Conservation (phyloP, 2,329 filamentous ascomycete genomes). For the Microcera coccophila region DNA sequence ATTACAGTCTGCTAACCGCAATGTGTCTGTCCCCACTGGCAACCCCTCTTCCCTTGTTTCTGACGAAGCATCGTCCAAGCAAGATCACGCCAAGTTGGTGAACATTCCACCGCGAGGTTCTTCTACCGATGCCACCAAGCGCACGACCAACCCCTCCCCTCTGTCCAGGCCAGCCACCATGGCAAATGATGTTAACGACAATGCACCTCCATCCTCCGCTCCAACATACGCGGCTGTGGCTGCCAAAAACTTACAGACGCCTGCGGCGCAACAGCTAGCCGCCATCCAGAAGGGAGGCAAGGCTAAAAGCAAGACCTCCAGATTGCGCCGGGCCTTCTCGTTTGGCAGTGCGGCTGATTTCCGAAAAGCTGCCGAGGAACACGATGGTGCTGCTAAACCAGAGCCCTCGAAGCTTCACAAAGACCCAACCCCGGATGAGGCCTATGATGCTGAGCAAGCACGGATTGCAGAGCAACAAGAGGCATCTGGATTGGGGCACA, state of each 20-base stretch:
- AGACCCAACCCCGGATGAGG: conserved; percentile 57
- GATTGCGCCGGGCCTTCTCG: conserved; percentile 86
- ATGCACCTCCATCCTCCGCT: conserved; percentile 37
- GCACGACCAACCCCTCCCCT: conserved; percentile 64
- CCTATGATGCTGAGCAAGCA: conserved; percentile 81
- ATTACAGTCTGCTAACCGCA: conserved; percentile 58
- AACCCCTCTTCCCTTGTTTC: conserved; percentile 49
- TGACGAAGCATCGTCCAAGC: conserved; percentile 46
- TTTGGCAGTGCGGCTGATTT: conserved; percentile 95
- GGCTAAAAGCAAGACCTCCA: conserved; percentile 78
- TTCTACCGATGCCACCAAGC: conserved; percentile 63
- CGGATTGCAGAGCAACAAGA: conserved; percentile 92
- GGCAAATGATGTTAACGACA: conserved; percentile 49
- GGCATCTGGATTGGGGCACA: conserved; percentile 83
- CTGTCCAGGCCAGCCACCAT: conserved; percentile 68
- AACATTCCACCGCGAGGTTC: conserved; percentile 60
- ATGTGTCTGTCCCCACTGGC: conserved; percentile 48
- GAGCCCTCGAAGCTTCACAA: conserved; percentile 59
- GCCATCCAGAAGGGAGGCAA: conserved; percentile 80
- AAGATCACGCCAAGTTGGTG: conserved; percentile 53
- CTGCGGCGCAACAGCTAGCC: conserved; percentile 78
- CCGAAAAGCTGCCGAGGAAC: conserved; percentile 65
- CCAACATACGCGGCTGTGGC: conserved; percentile 29
- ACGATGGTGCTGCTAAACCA: conserved; percentile 34
- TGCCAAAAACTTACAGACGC: conserved; percentile 50